These are phyloP conservation scores for Leptomonas seymouri DNA, from an alignment of 208 protist genomes.

Conservation along the genomic window DNA sequence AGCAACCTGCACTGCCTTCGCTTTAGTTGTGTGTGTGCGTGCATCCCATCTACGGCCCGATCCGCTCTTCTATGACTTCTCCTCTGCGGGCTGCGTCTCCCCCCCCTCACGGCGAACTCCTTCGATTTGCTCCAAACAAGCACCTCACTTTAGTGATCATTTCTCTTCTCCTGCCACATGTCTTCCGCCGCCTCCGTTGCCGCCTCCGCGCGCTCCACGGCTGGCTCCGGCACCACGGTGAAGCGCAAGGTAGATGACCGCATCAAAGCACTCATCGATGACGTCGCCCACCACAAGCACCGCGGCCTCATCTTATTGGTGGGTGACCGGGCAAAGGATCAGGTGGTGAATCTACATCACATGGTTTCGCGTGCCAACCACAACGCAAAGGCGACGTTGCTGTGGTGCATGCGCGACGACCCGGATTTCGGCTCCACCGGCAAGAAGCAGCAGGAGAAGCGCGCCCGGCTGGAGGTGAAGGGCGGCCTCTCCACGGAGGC, in stretches of 20 bases:
- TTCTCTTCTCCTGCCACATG: not conserved
- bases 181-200: constrained; percentile 48
- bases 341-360: constrained; percentile 98
- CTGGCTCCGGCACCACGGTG: constrained; percentile 41
- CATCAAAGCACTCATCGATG: constrained; percentile 96
- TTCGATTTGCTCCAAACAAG: too few species aligned
- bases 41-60: too few species aligned
- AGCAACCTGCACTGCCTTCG: too few species aligned
- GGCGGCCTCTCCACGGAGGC: constrained; percentile 92
- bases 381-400: constrained; percentile 96
- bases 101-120: too few species aligned
- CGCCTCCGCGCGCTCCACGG: constrained; percentile 30
- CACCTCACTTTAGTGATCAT: not conserved
- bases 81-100: too few species aligned
- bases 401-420: constrained; percentile 99
- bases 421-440: constrained; percentile 96
- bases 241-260: constrained; percentile 96
- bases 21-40: too few species aligned
- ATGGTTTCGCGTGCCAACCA: constrained; percentile 98
- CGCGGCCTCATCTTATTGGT: constrained; percentile 98
- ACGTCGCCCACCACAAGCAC: constrained; percentile 95
- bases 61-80: too few species aligned
- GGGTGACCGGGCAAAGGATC: constrained; percentile 97
- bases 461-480: constrained; percentile 96
- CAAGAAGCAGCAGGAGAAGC: constrained; percentile 94